Conservation (phyloP, 495 filamentous ascomycete genomes). For the Podospora conica region DNA sequence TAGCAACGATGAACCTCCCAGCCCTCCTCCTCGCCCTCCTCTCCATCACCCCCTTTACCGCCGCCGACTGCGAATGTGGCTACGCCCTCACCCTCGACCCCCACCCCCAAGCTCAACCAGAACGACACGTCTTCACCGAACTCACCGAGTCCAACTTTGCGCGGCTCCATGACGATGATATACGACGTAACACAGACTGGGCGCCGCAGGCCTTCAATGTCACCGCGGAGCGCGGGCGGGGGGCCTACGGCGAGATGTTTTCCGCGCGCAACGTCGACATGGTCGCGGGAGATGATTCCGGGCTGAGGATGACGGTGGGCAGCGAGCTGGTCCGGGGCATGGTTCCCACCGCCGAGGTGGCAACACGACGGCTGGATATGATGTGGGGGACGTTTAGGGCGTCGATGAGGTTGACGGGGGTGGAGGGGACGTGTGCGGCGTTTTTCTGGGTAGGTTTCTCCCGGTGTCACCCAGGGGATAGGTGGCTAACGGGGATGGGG, state of each 20-base stretch:
- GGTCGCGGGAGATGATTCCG: conserved; percentile 9
- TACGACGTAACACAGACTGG: conserved; percentile 53
- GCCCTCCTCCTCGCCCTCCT: conserved; percentile 3
- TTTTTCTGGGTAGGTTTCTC: conserved; percentile 62
- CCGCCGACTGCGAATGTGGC: conserved; percentile 65
- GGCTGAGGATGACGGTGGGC: conserved; percentile 51
- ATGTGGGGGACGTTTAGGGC: conserved; percentile 61
- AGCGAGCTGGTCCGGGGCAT: conserved; percentile 40
- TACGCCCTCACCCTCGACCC: conserved; percentile 38
- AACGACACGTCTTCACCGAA: conserved; percentile 53
- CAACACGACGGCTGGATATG: conserved; percentile 51
- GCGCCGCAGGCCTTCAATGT: conserved; percentile 58
- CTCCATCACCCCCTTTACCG: background rate
- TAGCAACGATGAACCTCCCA: background rate
- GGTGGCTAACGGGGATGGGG: background rate
- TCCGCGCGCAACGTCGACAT: conserved; percentile 44
- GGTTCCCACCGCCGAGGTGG: conserved; percentile 56
- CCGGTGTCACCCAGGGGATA: background rate
- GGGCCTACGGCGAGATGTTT: conserved; percentile 61
- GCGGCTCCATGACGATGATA: conserved; percentile 40
- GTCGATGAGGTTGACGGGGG: conserved; percentile 53
- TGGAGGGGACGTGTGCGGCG: conserved; percentile 62
- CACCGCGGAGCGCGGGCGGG: conserved; percentile 43
- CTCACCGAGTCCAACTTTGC: conserved; percentile 64
- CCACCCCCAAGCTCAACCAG: conserved; percentile 9